Evolutionary conservation across 768 basidiomycete species (phyloP), one percentile per base, ranked within the genome.

Genomic region (Hypholoma fasciculare): DNA sequence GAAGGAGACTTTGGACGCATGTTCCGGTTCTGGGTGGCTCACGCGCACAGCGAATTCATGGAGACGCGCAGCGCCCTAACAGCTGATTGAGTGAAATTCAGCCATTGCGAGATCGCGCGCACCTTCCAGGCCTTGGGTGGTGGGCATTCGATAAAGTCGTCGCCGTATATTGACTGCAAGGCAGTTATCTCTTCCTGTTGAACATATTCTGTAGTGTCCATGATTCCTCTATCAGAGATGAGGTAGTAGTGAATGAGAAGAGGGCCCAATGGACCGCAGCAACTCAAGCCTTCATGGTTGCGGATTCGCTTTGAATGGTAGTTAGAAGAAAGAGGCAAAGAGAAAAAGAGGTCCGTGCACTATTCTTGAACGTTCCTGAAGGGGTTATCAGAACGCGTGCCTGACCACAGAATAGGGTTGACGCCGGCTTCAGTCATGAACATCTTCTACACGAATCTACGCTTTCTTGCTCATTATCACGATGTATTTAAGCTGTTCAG

Each of bases 121-220:
- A 90, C 91, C 82, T 92, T 93, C 92, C 92, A 94, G 51, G 83
- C 92, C 67, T 84, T 91, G 34, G 88, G 87, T 14, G 90, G 86
- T 19, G 87, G 87, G 54, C 81, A 82, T 65, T 89, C 82, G 23
- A 85, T 79, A 66, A 91, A 93, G 66, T 93, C 86, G 60, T 88
- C 82, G 63, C 80, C 87, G 74, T 89, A 94, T 60, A 94, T 94
- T 59, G 90, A 87, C 69, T 84, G 83, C 61, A 94, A 78, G 30
- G 86, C 89, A 49, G 87, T 88, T 61, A 94, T 88, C 79, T 94
- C 92, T 63, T 74, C 65, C 55, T 77, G 69, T 69, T 84, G 82
- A 68, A 80, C 78, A 77, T 90, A 88, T 76, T 87, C 85, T 58
- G 82, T 79, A 60, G 85, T 82, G 74, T 91, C 90, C 90, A 92